phyloP scores from a whole-genome alignment of 805 yeast genomes.

The Ogataea trehaloabstinens region DNA sequence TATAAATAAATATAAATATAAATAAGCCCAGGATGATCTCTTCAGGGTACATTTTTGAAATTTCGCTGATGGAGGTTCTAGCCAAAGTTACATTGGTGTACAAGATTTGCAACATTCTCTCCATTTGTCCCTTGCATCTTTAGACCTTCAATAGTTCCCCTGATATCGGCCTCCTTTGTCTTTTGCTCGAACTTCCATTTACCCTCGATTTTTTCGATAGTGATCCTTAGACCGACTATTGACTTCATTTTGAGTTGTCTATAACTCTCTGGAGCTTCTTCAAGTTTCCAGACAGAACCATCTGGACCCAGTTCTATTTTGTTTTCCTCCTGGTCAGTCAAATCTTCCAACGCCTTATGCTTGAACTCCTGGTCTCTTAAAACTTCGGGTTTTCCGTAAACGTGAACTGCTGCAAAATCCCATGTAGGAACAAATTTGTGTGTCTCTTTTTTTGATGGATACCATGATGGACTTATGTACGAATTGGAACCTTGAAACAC shows the following conservation, averaged over 20 bases:
- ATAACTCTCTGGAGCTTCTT: slow-evolving; percentile 55
- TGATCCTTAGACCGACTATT: slow-evolving; percentile 57
- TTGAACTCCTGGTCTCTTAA: slow-evolving; percentile 48
- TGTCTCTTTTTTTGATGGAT: slow-evolving; percentile 52
- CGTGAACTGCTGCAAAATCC: slow-evolving; percentile 60
- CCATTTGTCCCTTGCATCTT: neutral
- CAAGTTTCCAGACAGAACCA: slow-evolving; percentile 46
- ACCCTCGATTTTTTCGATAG: slow-evolving; percentile 43
- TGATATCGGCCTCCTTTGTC: slow-evolving; percentile 39
- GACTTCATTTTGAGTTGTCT: slow-evolving; percentile 42
- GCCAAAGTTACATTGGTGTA: slow-evolving; percentile 1
- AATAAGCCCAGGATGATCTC: too few species aligned
- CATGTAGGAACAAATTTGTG: slow-evolving; percentile 70
- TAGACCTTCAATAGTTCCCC: slow-evolving; percentile 50
- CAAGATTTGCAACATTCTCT: neutral
- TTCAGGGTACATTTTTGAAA: slow-evolving; percentile 29
- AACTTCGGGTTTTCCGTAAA: slow-evolving; percentile 47
- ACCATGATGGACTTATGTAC: slow-evolving; percentile 60
- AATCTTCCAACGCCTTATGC: slow-evolving; percentile 38
- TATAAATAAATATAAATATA: too few species aligned
- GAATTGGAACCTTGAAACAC: slow-evolving; percentile 52
- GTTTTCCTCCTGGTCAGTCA: slow-evolving; percentile 49
- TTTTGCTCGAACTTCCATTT: slow-evolving; percentile 62
- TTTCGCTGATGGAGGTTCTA: slow-evolving; percentile 16
- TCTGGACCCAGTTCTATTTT: slow-evolving; percentile 23